Evolutionary conservation across 2,329 filamentous ascomycete species (phyloP).

Genomic region (Chaetomiaceae sp.): DNA sequence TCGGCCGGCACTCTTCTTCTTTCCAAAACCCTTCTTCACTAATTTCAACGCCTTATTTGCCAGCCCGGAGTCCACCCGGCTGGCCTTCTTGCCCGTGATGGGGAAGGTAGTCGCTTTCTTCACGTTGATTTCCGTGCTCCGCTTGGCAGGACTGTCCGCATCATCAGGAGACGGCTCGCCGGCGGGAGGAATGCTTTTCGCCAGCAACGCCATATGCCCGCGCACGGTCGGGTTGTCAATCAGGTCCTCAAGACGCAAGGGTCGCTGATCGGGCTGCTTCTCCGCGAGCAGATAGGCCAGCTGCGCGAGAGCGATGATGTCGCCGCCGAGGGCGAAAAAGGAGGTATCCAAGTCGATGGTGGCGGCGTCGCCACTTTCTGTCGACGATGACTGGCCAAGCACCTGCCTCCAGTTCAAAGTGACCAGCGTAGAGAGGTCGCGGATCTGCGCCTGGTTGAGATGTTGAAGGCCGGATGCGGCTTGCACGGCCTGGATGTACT

Average conservation of each 20-base stretch:
- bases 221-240: constrained; percentile 16
- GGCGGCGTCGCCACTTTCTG: not conserved
- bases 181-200: not conserved
- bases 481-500: not conserved
- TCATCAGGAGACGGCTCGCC: too few relatives aligned
- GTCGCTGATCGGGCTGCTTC: not conserved
- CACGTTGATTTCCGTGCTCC: not conserved
- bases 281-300: constrained; percentile 16
- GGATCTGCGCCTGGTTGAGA: constrained; percentile 6
- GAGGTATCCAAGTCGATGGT: constrained; percentile 11
- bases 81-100: not conserved
- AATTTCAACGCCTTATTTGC: not conserved
- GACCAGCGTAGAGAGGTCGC: constrained; percentile 8
- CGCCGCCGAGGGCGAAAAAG: constrained; percentile 21
- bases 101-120: constrained; percentile 2
- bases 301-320: constrained; percentile 30
- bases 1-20: not conserved
- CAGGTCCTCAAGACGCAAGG: constrained; percentile 17
- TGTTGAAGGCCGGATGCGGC: not conserved
- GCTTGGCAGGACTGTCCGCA: too few relatives aligned
- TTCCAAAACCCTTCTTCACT: constrained; percentile 1
- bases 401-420: constrained; percentile 17
- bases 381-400: not conserved
- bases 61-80: not conserved
- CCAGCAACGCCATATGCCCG: constrained; percentile 19